Evolutionary conservation across 192 early-diverging fungal species (phyloP), one percentile per base, ranked within the genome.

Genomic region (Rhizophagus prolifer): DNA sequence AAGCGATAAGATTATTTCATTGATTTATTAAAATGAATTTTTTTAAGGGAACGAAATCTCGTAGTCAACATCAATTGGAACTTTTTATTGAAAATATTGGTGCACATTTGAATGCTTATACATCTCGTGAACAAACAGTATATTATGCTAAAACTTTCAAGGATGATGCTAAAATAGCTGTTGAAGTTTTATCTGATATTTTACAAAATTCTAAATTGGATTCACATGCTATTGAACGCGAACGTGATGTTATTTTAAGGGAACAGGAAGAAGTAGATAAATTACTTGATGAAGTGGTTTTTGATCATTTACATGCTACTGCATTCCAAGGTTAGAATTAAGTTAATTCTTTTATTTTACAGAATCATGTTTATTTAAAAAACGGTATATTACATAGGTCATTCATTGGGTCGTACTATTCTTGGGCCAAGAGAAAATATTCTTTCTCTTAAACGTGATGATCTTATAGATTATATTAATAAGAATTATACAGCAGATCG

Each of bases 81-180:
- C 88, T 95, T 58, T 91, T 92, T 82, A 97, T 99, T 75, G 97
- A 99, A 84, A 97, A 97, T 90, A 95, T 99, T 89, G 97, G 97
- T 64, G 96, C 94, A 58, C 96, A 98, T 83, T 85, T 99, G 80
- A 98, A 98, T 85, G 97, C 97, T 64, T 99, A 99, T 85, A 99
- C 97, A 41, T 98, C 97, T 30, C 92, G 97, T 76, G 97, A 99
- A 83, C 97, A 99, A 86, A 98, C 96, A 38, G 96, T 97, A 64
- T 99, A 97, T 90, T 97, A 97, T 81, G 97, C 97, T 75, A 97
- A 97, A 84, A 87, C 96, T 41, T 90, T 99, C 74, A 90, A 92
- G 79, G 83, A 90, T 70, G 96, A 99, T 81, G 92, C 96, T 58
- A 87, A 91, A 31, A 84, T 88, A 74, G 90, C 95, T n/a, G 96